Percentiles rank a stretch among this genome's conserved stretches.
Conservation (phyloP, 1,284 basidiomycete species). For the Cutaneotrichosporon cavernicola region DNA sequence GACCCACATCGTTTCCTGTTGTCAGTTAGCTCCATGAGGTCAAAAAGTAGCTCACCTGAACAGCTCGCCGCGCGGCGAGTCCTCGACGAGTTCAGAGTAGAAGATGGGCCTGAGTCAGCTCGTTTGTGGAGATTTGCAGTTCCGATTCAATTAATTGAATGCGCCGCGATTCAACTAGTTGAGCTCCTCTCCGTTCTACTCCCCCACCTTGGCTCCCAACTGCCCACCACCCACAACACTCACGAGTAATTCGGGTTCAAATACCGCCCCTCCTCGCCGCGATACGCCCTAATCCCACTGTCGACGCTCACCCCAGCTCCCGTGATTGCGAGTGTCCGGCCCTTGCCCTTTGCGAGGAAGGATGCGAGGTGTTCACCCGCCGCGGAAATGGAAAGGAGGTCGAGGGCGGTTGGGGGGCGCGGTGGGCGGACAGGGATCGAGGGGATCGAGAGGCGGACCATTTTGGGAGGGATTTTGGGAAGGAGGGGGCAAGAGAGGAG, state of each 20-base stretch:
- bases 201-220: background rate
- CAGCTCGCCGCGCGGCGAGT: slow-evolving; percentile 62
- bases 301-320: slow-evolving; percentile 92
- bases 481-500: background rate
- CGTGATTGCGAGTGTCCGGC: slow-evolving; percentile 66
- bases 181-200: background rate
- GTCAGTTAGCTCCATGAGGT: slow-evolving; percentile 6
- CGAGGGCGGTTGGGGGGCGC: slow-evolving; percentile 52
- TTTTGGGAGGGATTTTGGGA: slow-evolving; percentile 9
- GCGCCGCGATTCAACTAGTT: no score
- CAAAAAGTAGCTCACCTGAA: slow-evolving; percentile 61
- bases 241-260: slow-evolving; percentile 89
- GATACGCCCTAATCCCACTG: slow-evolving; percentile 83
- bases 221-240: slow-evolving; percentile 41
- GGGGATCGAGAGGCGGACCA: slow-evolving; percentile 68
- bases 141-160: no score
- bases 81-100: slow-evolving; percentile 78
- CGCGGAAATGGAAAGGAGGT: slow-evolving; percentile 54
- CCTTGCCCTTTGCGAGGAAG: slow-evolving; percentile 68
- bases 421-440: slow-evolving; percentile 65
- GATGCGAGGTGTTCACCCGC: slow-evolving; percentile 65
- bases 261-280: slow-evolving; percentile 77
- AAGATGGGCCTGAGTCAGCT: slow-evolving; percentile 49
- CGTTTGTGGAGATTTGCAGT: background rate
- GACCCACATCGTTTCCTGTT: slow-evolving; percentile 46